Base-by-base conservation (phyloP, 208 protist species). In the Leishmania mexicana region DNA sequence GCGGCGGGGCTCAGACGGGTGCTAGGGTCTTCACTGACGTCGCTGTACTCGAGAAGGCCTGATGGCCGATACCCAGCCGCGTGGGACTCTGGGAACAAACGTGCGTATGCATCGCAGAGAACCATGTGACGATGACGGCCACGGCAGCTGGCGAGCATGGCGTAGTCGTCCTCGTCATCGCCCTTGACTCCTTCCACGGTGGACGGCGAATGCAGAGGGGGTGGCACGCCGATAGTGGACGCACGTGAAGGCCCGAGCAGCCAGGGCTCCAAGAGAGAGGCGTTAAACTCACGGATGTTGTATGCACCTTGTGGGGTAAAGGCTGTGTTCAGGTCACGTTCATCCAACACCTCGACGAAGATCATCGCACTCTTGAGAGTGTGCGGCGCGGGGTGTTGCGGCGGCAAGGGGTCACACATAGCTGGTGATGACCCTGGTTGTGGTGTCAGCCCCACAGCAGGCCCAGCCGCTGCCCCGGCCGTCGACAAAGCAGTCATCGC, bases 271-370 rank as follows among this genome's bases (percentile, higher is more conserved):
- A 91, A 76, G 28, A 90, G 31, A 7, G 80, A 70, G 31, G 51
- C 62, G 21, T 84, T 84, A 6, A 90, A 85, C 82, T 94, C 91
- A 21, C 86, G 81, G 40, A 96, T 81, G 24, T 85, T 65, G 80
- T 89, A 92, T 24, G 49, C 74, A 28, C 90, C 90, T 65, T 84
- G 78, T 49, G 80, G 49, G 17, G 82, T 87, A 74, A 94, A 96
- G 42, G 76, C 80, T 11, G 21, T 35, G 21, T 75, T 42, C 51
- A 96, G 76, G 58, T 96, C 93, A 7, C 58, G 78, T 19, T 85
- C 86, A 74, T 89, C 86, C 49, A 89, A 60, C 13, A 94, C 88
- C 76, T 96, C 91, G 54, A 96, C 87, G 71, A 95, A 94, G 1
- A 86, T 49, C 90, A 96, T 94, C 42, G 87, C 93, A 75, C 83